phyloP scores from a whole-genome alignment of 2,329 filamentous ascomycete genomes.

The Pseudogymnoascus sp. region DNA sequence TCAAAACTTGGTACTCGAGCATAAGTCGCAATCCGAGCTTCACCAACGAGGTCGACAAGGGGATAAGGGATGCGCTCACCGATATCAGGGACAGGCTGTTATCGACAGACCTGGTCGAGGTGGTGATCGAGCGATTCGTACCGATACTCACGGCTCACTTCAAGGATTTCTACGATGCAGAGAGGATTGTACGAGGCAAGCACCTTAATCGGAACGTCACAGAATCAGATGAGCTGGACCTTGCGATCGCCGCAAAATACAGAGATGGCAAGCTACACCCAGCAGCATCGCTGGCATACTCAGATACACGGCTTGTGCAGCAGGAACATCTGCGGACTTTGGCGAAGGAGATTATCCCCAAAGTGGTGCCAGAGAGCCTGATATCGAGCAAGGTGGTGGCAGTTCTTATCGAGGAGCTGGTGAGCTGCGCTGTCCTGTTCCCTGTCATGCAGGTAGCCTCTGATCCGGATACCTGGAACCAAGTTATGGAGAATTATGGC shows the following conservation, averaged over 20 bases:
- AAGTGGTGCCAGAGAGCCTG: constrained; percentile 64
- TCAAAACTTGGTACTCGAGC: constrained; percentile 77
- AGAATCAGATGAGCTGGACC: constrained; percentile 90
- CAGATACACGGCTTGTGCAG: constrained; percentile 75
- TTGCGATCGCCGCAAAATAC: constrained; percentile 93
- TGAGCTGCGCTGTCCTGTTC: constrained; percentile 83
- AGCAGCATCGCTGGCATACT: constrained; percentile 73
- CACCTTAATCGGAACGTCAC: constrained; percentile 85
- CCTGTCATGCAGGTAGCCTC: constrained; percentile 73
- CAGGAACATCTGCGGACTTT: constrained; percentile 80
- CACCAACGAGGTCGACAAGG: constrained; percentile 75
- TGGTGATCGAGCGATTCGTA: constrained; percentile 72
- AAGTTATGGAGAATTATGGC: constrained; percentile 83
- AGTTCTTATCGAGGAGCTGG: constrained; percentile 76
- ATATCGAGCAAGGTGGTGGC: constrained; percentile 73
- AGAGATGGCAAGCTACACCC: constrained; percentile 80
- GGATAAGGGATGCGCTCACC: constrained; percentile 63
- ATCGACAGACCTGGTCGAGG: constrained; percentile 73
- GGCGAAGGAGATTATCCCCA: constrained; percentile 63
- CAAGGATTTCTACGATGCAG: constrained; percentile 83
- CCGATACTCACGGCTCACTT: constrained; percentile 85
- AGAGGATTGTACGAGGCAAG: constrained; percentile 75
- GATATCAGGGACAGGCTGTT: constrained; percentile 65
- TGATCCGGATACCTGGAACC: constrained; percentile 96
- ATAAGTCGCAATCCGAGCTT: constrained; percentile 79